Evolutionary conservation across 2,329 filamentous ascomycete genomes (phyloP).

Genomic region (Macrophomina phaseolina): DNA sequence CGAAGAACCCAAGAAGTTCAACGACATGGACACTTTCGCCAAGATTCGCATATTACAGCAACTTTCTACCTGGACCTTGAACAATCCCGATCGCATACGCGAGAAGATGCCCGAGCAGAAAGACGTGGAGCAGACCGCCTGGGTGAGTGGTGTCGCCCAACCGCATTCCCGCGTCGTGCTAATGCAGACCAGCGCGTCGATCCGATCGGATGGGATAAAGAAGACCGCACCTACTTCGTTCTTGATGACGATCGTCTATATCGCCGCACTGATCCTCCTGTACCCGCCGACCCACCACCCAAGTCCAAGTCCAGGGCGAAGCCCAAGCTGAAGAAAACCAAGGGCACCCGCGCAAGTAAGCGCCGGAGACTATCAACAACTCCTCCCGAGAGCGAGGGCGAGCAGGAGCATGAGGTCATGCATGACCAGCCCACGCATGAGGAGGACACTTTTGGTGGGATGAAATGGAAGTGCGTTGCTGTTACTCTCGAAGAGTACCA

Average conservation of each 20-base stretch:
- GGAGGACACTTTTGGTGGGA: conserved; percentile 73
- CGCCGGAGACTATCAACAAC: conserved; percentile 66
- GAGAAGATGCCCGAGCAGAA: conserved; percentile 84
- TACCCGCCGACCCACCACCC: conserved; percentile 60
- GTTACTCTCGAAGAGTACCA: conserved; percentile 80
- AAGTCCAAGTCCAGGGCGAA: conserved; percentile 67
- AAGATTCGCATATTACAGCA: conserved; percentile 87
- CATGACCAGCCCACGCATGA: conserved; percentile 44
- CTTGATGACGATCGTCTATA: conserved; percentile 95
- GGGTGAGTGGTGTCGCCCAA: conserved; percentile 64
- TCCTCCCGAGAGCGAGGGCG: conserved; percentile 48
- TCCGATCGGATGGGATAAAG: conserved; percentile 83
- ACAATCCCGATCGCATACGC: conserved; percentile 83
- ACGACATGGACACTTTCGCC: conserved; percentile 79
- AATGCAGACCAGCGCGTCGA: conserved; percentile 65
- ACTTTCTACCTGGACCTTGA: conserved; percentile 86
- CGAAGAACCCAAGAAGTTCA: conserved; percentile 74
- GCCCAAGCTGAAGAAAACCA: conserved; percentile 65
- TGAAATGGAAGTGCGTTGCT: conserved; percentile 90
- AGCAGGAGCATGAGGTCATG: conserved; percentile 39
- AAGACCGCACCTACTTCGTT: conserved; percentile 87
- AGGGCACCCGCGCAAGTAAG: conserved; percentile 70
- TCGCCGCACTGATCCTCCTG: conserved; percentile 77
- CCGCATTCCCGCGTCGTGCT: neutral
- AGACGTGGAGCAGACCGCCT: conserved; percentile 79